Evolutionary conservation across 495 filamentous ascomycete genomes (phyloP), one percentile per base, ranked within the genome.

Genomic region (Durotheca rogersii): DNA sequence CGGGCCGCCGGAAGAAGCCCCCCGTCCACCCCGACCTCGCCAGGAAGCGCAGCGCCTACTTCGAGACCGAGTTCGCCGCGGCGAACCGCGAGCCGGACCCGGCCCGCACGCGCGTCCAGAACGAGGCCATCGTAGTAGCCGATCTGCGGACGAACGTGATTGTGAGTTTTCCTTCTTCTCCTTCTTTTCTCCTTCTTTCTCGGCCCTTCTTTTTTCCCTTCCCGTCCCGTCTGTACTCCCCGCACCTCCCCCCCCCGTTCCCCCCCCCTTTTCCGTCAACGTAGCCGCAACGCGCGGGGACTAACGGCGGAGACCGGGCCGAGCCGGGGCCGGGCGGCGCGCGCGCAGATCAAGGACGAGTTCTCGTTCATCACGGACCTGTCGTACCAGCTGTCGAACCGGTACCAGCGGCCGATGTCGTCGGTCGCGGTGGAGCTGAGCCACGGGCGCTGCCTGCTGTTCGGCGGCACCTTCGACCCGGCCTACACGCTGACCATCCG

Each of bases 401-500:
- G 89, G 17, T 96, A 87, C 61, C 81, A 85, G 30, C 77, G 84
- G 18, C 79, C 87, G 1, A 81, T 88, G 19, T 78, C 81, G 1
- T 83, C 77, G 9, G 84, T 95, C 33, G 75, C 87, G 58, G 78
- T 95, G 20, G 83, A 77, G 1, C 61, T 96, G 10, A 76, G 84
- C 18, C 86, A 91, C 47, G 81, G 86, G n/a, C 74, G 77, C n/a
- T 87, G 81, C 58, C 75, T 96, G 60, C 65, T 87, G 30, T 85
- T 90, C 51, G 88, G 81, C 3, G 86, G 81, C 30, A 79, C 80
- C 17, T 83, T 86, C 41, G 81, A 87, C n/a, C 85, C 86, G 2
- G 86, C 88, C 11, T 97, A 95, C 56, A 75, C 84, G 34, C 69
- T 96, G 55, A 88, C 87, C 42, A 81, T 97, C 29, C 85, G 76